Evolutionary conservation across 305 asterid species (phyloP).

Genomic region (Fraxinus ornus): DNA sequence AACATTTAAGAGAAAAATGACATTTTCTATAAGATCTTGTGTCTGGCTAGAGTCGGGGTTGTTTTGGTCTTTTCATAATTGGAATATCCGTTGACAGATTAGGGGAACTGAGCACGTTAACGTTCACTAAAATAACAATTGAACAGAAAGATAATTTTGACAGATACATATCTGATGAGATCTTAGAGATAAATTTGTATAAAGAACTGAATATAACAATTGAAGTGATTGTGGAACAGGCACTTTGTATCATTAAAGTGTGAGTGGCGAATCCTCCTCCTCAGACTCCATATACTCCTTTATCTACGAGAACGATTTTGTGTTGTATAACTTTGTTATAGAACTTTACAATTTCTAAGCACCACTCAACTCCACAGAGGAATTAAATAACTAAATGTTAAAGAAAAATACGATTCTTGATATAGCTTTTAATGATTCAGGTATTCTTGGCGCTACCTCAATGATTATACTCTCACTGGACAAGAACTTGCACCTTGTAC

Average conservation of each 20-base stretch:
- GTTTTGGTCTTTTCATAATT: neutral
- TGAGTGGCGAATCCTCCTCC: neutral
- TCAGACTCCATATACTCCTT: neutral
- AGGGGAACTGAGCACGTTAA: neutral
- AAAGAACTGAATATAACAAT: neutral
- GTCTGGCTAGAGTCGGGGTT: neutral
- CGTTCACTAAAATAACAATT: neutral
- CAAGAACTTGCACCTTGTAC: constrained; percentile 42
- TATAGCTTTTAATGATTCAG: constrained; percentile 31
- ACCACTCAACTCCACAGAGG: neutral
- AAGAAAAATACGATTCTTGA: constrained; percentile 9
- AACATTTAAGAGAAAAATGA: neutral
- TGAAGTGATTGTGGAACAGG: neutral
- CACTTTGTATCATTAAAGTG: neutral
- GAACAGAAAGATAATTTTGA: neutral
- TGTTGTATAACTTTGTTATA: neutral
- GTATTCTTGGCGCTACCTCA: constrained; percentile 46
- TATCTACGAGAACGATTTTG: neutral
- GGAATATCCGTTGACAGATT: neutral
- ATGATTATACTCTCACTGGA: constrained; percentile 50
- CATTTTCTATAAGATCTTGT: neutral
- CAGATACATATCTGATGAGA: neutral
- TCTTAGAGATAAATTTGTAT: neutral
- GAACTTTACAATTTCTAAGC: neutral
- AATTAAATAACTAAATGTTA: neutral